Evolutionary conservation across 1,284 basidiomycete genomes (phyloP).

Genomic region (Cutaneotrichosporon sp.): DNA sequence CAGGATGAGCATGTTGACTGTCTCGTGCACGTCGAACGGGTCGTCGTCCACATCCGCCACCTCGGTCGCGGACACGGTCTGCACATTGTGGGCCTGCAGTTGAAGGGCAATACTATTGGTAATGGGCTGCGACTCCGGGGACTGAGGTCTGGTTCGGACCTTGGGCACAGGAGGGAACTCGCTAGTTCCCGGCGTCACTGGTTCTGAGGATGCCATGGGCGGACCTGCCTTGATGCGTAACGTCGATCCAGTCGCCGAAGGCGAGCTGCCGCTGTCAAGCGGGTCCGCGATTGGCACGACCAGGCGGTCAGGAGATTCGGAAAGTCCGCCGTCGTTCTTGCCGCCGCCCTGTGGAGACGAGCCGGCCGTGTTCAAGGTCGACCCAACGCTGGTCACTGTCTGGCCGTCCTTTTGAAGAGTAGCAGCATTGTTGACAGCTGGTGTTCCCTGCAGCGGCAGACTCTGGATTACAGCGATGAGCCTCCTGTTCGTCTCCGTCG

Average conservation of each 20-base stretch:
- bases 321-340: constrained; percentile 30
- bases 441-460: constrained; percentile 65
- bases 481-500: constrained; percentile 79
- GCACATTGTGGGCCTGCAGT: constrained; percentile 4
- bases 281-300: constrained; percentile 31
- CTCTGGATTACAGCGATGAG: constrained; percentile 82
- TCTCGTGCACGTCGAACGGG: constrained; percentile 85
- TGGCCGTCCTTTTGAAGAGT: constrained; percentile 3
- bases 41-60: constrained; percentile 61
- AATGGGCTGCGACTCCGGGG: constrained; percentile 28
- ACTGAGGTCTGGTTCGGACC: constrained; percentile 30
- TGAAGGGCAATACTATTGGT: constrained; percentile 10
- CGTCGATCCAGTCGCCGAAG: constrained; percentile 12
- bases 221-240: constrained; percentile 20
- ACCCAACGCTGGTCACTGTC: constrained; percentile 1
- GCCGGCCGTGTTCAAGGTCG: constrained; percentile 21
- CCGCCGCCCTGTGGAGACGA: constrained; percentile 32
- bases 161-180: constrained; percentile 38
- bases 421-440: constrained; percentile 35
- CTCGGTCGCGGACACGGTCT: constrained; percentile 27
- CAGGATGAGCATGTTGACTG: constrained; percentile 86
- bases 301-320: constrained; percentile 17
- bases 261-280: constrained; percentile 26
- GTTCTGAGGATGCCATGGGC: constrained; percentile 45
- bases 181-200: constrained; percentile 40